A percentile compares a stretch with the other conserved stretches of the same genome.
Evolutionary conservation across 148 eudicot species (phyloP).

Genomic region (Oxyria digyna): DNA sequence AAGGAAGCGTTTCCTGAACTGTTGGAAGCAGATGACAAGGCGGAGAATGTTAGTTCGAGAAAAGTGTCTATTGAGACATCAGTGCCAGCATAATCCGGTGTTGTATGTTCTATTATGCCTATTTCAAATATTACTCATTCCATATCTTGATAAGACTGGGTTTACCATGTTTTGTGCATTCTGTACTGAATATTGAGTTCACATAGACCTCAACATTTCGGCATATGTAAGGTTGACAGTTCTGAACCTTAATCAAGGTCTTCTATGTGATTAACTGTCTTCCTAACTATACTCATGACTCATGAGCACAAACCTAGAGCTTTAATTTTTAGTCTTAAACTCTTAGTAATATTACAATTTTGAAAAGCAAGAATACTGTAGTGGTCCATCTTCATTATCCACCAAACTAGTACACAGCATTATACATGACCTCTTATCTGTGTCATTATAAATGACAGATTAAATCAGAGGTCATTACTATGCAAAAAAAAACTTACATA

Average conservation of each 20-base stretch:
- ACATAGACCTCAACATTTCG: no score
- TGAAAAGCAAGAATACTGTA: background rate
- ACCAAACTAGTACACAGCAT: no score
- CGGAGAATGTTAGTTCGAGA: conserved; percentile 28
- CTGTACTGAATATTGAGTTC: no score
- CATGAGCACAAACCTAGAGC: background rate
- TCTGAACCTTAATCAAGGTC: background rate
- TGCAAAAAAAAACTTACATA: background rate
- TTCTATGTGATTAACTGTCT: background rate
- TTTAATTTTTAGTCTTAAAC: background rate
- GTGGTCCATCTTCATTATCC: background rate
- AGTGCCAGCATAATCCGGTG: background rate
- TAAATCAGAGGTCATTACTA: background rate
- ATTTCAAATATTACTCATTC: background rate
- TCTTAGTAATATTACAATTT: background rate
- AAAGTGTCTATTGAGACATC: conserved; percentile 25
- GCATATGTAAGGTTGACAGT: background rate
- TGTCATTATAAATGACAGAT: background rate
- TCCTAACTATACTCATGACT: background rate
- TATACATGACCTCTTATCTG: background rate
- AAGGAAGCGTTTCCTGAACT: conserved; percentile 82
- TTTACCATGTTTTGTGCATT: no score
- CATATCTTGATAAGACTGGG: background rate
- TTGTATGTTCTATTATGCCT: background rate
- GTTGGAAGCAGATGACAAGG: conserved; percentile 38